Conservation (phyloP, 768 basidiomycete species). For the Suillus paluster region DNA sequence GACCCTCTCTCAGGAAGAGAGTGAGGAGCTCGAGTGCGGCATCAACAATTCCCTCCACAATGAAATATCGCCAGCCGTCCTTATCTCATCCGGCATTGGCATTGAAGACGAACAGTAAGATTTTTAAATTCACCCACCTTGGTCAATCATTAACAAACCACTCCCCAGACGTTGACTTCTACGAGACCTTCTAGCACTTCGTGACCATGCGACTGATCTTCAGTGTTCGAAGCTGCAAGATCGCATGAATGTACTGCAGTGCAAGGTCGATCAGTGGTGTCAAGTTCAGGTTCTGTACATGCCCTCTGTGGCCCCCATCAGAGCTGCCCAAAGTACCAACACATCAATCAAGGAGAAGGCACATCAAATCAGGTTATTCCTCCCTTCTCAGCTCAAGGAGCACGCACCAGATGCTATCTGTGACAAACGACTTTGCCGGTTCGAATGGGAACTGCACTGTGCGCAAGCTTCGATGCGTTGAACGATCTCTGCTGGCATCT, state of each 20-base stretch:
- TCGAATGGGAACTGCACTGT: slow-evolving; percentile 19
- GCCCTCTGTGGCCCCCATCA: slow-evolving; percentile 12
- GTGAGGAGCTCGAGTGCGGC: neutral
- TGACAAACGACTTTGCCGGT: neutral
- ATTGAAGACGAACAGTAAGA: slow-evolving; percentile 24
- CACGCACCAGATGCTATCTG: neutral
- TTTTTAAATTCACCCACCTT: too few species aligned
- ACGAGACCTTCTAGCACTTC: slow-evolving; percentile 1
- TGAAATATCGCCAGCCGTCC: slow-evolving; percentile 10
- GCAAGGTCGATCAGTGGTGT: slow-evolving; percentile 34
- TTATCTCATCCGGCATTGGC: slow-evolving; percentile 16
- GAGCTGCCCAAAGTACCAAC: too few species aligned
- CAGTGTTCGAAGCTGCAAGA: slow-evolving; percentile 35
- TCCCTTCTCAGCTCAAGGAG: neutral
- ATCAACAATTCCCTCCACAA: slow-evolving; percentile 4
- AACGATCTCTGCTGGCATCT: slow-evolving; percentile 21
- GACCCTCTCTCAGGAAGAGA: slow-evolving; percentile 15
- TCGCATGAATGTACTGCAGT: slow-evolving; percentile 21
- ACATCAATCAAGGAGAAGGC: too few species aligned
- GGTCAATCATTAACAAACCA: too few species aligned
- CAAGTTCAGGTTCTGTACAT: slow-evolving; percentile 34
- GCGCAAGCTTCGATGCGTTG: slow-evolving; percentile 22
- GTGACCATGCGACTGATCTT: slow-evolving; percentile 29
- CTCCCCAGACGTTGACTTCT: too few species aligned
- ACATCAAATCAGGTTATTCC: neutral